Conservation (phyloP, 176 grass and related monocot species). For the Oryza coarctata region DNA sequence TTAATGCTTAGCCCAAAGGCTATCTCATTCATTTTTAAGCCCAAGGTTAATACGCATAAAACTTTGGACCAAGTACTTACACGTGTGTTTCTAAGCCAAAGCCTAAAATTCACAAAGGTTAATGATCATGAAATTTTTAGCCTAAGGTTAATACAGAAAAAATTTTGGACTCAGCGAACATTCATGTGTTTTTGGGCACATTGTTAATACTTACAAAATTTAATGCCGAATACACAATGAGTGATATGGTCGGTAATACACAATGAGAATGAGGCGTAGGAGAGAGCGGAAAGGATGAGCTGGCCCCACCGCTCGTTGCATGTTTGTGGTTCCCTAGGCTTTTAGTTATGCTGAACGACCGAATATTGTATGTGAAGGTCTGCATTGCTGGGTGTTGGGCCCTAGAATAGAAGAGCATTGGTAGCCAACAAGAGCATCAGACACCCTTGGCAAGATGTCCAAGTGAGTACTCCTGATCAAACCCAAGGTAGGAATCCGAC, state of each 20-base stretch:
- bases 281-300: background rate
- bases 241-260: no score
- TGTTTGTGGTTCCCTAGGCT: background rate
- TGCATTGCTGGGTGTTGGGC: background rate
- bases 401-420: background rate
- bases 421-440: slow-evolving; percentile 15
- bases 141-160: no score
- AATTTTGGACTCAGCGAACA: no score
- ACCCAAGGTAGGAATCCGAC: slow-evolving; percentile 91
- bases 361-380: background rate
- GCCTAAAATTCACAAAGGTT: background rate
- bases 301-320: background rate
- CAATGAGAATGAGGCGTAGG: background rate
- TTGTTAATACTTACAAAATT: background rate
- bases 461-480: slow-evolving; percentile 69
- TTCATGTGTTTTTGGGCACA: background rate
- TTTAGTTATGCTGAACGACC: background rate
- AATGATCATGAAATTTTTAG: background rate
- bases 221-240: no score
- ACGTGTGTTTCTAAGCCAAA: no score
- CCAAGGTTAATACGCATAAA: background rate
- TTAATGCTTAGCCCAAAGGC: no score
- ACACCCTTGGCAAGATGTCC: slow-evolving; percentile 36
- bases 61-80: no score
- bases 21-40: no score